Evolutionary conservation across 2,329 filamentous ascomycete genomes (phyloP).

Genomic region (Sphaerulina musiva): DNA sequence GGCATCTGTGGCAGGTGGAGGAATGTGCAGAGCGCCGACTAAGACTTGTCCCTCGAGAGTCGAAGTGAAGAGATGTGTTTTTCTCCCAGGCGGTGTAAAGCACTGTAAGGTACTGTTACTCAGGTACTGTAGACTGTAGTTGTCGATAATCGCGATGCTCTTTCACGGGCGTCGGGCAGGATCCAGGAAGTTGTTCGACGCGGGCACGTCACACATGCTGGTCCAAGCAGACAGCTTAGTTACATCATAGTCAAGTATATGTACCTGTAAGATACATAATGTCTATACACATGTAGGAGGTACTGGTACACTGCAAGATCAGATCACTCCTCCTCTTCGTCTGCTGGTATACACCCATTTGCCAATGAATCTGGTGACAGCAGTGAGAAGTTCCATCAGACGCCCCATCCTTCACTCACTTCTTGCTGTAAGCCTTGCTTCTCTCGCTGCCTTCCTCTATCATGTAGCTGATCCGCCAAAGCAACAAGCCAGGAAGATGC

Average conservation of each 20-base stretch:
- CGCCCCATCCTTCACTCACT: slow-evolving; percentile 1
- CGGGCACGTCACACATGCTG: background rate
- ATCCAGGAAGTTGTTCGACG: background rate
- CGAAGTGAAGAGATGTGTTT: background rate
- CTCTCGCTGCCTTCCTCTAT: slow-evolving; percentile 13
- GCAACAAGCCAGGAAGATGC: slow-evolving; percentile 50
- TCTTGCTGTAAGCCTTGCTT: slow-evolving; percentile 23
- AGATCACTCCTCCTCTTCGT: too few species aligned
- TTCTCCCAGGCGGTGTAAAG: background rate
- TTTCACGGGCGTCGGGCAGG: background rate
- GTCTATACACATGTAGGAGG: too few species aligned
- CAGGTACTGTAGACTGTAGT: background rate
- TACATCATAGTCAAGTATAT: slow-evolving; percentile 4
- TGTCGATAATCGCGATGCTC: background rate
- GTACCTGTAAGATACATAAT: background rate
- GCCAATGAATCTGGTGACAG: slow-evolving; percentile 5
- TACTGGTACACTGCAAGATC: too few species aligned
- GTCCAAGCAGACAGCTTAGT: background rate
- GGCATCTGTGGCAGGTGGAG: background rate
- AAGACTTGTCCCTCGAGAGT: too few species aligned
- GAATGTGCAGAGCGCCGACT: too few species aligned
- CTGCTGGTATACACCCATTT: background rate
- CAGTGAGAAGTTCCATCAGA: slow-evolving; percentile 1
- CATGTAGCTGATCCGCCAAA: slow-evolving; percentile 24
- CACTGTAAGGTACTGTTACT: too few species aligned